A percentile compares a stretch with the other conserved stretches of the same genome.
These are phyloP conservation scores for Tribonema minus DNA, from an alignment of 108 stramenopile genomes.

Conservation along the genomic window DNA sequence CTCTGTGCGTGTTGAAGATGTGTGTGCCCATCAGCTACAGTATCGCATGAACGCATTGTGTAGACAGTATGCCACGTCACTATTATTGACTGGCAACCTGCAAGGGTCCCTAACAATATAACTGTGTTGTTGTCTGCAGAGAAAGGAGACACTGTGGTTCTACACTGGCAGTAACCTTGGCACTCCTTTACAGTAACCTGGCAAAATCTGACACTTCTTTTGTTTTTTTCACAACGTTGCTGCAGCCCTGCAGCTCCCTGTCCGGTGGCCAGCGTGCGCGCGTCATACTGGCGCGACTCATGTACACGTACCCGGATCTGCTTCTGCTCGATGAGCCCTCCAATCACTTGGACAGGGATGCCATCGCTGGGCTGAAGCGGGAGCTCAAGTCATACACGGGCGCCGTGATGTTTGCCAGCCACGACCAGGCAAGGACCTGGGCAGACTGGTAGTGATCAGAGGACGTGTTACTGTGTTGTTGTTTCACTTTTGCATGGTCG, in stretches of 20 bases:
- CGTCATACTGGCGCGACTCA: not conserved
- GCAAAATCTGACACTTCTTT: no score
- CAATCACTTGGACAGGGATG: constrained; percentile 85
- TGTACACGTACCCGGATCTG: constrained; percentile 52
- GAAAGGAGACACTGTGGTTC: no score
- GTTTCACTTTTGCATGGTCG: not conserved
- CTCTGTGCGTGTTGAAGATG: no score
- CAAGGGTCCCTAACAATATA: no score
- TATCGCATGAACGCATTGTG: no score
- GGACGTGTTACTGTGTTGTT: not conserved
- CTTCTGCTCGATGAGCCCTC: constrained; percentile 60
- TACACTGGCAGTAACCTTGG: no score
- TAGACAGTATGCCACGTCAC: no score
- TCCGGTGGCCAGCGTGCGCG: not conserved
- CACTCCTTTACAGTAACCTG: no score
- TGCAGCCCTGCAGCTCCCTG: not conserved
- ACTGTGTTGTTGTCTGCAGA: no score
- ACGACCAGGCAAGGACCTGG: not conserved
- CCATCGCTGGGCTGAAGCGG: constrained; percentile 76
- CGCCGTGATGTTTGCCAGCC: not conserved
- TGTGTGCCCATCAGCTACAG: no score
- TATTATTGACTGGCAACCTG: no score
- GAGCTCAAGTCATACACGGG: not conserved
- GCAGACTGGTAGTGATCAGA: not conserved
- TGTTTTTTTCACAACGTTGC: no score